phyloP scores from a whole-genome alignment of 805 yeast genomes.

The Lipomyces sp. region DNA sequence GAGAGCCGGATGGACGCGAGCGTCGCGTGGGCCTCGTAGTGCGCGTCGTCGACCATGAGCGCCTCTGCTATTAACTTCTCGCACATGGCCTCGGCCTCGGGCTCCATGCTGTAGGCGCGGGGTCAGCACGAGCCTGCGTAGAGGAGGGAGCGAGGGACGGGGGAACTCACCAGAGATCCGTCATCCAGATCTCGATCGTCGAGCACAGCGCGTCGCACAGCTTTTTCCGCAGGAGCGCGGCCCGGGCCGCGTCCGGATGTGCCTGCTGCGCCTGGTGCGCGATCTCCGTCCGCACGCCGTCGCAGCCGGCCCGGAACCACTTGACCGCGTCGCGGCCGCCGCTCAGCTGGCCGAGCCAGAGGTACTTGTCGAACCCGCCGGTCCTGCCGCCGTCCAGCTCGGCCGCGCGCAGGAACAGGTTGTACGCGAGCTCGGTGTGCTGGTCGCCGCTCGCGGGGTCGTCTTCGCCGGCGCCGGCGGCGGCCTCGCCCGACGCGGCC shows the following conservation, averaged over 20 bases:
- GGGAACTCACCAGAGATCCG: constrained; percentile 31
- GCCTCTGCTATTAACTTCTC: constrained; percentile 66
- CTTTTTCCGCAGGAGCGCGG: constrained; percentile 49
- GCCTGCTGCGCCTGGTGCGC: constrained; percentile 32
- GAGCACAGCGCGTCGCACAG: constrained; percentile 76
- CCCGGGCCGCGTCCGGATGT: constrained; percentile 26
- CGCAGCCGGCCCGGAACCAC: constrained; percentile 61
- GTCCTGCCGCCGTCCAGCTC: constrained; percentile 42
- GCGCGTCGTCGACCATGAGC: constrained; percentile 48
- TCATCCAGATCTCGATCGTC: constrained; percentile 65
- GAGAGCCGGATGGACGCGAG: constrained; percentile 86
- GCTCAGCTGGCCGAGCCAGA: constrained; percentile 84
- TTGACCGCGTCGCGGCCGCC: constrained; percentile 77
- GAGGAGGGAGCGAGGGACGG: no score
- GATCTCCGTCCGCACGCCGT: constrained; percentile 46
- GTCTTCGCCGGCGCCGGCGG: neutral
- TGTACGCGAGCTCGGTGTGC: constrained; percentile 71
- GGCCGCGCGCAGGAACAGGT: constrained; percentile 43
- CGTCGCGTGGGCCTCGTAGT: constrained; percentile 79
- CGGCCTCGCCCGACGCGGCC: constrained; percentile 48
- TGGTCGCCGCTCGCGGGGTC: neutral
- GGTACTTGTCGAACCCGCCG: constrained; percentile 72
- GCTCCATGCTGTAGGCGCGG: constrained; percentile 94
- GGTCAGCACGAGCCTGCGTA: no score
- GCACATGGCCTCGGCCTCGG: constrained; percentile 79